Percentiles rank a stretch among this genome's conserved stretches.
Evolutionary conservation across 768 basidiomycete genomes (phyloP).

Genomic region (Phaffia tasmanica): DNA sequence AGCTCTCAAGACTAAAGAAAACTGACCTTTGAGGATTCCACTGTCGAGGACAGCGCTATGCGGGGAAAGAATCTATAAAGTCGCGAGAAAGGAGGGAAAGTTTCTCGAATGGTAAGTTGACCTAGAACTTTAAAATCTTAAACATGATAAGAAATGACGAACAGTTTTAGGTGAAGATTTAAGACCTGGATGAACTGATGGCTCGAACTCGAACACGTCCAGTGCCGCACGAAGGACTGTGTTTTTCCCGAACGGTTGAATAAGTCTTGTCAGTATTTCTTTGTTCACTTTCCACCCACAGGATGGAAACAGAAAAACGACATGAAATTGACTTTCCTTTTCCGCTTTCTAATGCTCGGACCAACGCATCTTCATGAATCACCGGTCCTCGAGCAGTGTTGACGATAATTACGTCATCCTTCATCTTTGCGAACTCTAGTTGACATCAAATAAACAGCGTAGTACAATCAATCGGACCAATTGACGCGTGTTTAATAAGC

Average conservation of each 20-base stretch:
- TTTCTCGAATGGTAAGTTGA: neutral
- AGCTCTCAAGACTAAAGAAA: too few species aligned
- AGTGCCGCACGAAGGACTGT: constrained; percentile 36
- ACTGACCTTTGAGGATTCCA: constrained; percentile 13
- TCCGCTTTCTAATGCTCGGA: constrained; percentile 37
- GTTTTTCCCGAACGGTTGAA: too few species aligned
- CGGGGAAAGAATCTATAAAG: constrained; percentile 26
- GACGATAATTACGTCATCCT: constrained; percentile 34
- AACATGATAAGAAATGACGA: constrained; percentile 23
- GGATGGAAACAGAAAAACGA: neutral
- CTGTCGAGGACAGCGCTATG: constrained; percentile 28
- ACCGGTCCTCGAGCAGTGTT: constrained; percentile 36
- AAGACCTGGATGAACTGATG: constrained; percentile 34
- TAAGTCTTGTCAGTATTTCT: neutral
- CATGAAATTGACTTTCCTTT: constrained; percentile 27
- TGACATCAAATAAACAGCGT: neutral
- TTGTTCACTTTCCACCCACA: neutral
- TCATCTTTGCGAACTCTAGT: constrained; percentile 32
- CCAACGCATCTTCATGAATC: constrained; percentile 36
- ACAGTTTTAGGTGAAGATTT: constrained; percentile 29
- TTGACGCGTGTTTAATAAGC: neutral
- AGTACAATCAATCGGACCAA: neutral
- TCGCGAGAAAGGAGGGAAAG: constrained; percentile 20
- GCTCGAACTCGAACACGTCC: constrained; percentile 38
- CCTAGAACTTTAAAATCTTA: neutral